These are phyloP conservation scores for Aspergillus jensenii DNA, from an alignment of 2,329 filamentous ascomycete genomes.

Conservation along the genomic window DNA sequence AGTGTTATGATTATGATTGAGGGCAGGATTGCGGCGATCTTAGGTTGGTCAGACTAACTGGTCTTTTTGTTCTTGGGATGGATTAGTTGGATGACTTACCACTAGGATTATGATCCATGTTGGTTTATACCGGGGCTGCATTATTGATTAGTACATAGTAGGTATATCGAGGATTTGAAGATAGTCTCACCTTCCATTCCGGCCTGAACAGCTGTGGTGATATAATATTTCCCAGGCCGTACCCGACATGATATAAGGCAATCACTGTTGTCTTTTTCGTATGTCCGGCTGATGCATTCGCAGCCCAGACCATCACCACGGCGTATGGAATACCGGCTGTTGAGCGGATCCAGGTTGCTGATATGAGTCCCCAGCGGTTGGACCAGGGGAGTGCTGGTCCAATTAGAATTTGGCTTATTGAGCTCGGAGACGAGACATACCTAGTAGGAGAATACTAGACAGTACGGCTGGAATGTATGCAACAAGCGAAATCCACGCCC, in stretches of 20 bases:
- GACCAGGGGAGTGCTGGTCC: constrained; percentile 33
- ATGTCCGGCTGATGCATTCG: constrained; percentile 40
- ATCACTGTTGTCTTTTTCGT: constrained; percentile 45
- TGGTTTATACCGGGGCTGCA: background rate
- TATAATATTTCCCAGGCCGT: constrained; percentile 46
- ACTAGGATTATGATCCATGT: constrained; percentile 1
- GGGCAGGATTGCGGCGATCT: constrained; percentile 42
- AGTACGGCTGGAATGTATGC: constrained; percentile 38
- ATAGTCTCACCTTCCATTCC: constrained; percentile 25
- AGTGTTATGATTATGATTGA: constrained; percentile 42
- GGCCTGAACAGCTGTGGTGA: constrained; percentile 44
- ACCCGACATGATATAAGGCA: constrained; percentile 31
- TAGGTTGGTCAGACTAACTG: constrained; percentile 5
- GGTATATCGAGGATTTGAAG: background rate
- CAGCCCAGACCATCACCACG: constrained; percentile 43
- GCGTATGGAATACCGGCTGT: constrained; percentile 39
- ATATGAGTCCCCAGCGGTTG: constrained; percentile 37
- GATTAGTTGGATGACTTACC: background rate
- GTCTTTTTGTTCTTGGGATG: too few species aligned
- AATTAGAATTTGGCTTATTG: background rate
- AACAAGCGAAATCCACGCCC: constrained; percentile 23
- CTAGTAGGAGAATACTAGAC: constrained; percentile 37
- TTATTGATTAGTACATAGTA: background rate
- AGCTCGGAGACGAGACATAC: background rate
- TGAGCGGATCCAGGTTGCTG: constrained; percentile 41